Percentiles rank a stretch among this genome's conserved stretches.
Evolutionary conservation across 441 rosid species (phyloP).

Genomic region (Mallotus repandus): DNA sequence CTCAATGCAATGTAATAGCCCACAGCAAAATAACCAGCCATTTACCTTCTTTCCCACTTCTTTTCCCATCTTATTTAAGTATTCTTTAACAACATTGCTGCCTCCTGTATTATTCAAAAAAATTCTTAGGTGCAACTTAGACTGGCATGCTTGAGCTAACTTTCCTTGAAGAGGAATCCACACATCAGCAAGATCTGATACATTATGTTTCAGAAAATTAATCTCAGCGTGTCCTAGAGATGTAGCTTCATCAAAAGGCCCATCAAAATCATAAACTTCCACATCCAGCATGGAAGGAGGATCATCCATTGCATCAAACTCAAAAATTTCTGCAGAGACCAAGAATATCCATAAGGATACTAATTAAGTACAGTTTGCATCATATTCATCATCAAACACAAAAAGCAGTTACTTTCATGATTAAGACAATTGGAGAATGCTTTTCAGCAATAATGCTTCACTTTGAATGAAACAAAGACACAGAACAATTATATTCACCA

Average conservation of each 20-base stretch:
- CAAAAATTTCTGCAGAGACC: conserved; percentile 81
- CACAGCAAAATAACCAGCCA: conserved; percentile 17
- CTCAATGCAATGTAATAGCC: conserved; percentile 10
- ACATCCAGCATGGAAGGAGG: conserved; percentile 92
- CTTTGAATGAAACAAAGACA: conserved; percentile 18
- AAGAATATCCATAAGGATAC: conserved; percentile 17
- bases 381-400: conserved; percentile 9
- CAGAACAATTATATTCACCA: conserved; percentile 49
- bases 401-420: conserved; percentile 4
- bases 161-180: conserved; percentile 91
- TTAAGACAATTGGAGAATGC: conserved; percentile 1
- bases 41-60: conserved; percentile 96
- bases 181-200: conserved; percentile 85
- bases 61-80: conserved; percentile 93
- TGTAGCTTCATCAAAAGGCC: conserved; percentile 87
- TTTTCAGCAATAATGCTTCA: not conserved
- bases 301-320: conserved; percentile 96
- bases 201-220: conserved; percentile 79
- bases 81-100: conserved; percentile 75
- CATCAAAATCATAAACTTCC: conserved; percentile 93
- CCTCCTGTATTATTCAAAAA: conserved; percentile 91
- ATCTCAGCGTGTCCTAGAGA: conserved; percentile 84
- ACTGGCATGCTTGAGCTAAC: conserved; percentile 91
- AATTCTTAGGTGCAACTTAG: conserved; percentile 80
- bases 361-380: conserved; percentile 10